Conservation (phyloP, 768 basidiomycete species). For the Phlebiopsis gigantea region DNA sequence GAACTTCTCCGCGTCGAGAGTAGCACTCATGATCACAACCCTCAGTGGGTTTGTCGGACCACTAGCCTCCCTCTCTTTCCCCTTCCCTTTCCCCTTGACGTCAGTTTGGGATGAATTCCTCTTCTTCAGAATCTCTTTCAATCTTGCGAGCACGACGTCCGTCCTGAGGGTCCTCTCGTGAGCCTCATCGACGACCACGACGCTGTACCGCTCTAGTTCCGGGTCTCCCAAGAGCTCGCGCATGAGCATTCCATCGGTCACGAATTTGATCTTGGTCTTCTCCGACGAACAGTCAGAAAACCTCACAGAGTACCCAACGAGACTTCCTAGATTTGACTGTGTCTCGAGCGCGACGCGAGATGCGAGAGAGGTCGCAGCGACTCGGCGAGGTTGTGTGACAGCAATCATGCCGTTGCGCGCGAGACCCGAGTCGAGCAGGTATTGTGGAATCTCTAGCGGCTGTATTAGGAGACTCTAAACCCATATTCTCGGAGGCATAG, state of each 20-base stretch:
- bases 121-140: constrained; percentile 73
- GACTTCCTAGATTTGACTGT: constrained; percentile 59
- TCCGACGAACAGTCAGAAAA: constrained; percentile 80
- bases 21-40: constrained; percentile 96
- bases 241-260: constrained; percentile 97
- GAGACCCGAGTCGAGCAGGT: constrained; percentile 79
- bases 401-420: constrained; percentile 73
- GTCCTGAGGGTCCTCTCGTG: constrained; percentile 95
- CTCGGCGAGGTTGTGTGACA: constrained; percentile 91
- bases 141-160: constrained; percentile 85
- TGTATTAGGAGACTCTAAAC: not conserved
- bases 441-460: constrained; percentile 90
- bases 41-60: constrained; percentile 62
- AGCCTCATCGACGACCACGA: constrained; percentile 93
- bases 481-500: not conserved
- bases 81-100: constrained; percentile 39
- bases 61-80: constrained; percentile 7
- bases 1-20: constrained; percentile 93
- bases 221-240: constrained; percentile 84
- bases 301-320: constrained; percentile 92
- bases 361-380: constrained; percentile 95
- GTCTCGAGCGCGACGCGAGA: constrained; percentile 85
- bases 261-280: constrained; percentile 86
- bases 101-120: constrained; percentile 48
- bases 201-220: constrained; percentile 73